phyloP scores from a whole-genome alignment of 495 filamentous ascomycete genomes.

The Penicillium macrosclerotiorum region DNA sequence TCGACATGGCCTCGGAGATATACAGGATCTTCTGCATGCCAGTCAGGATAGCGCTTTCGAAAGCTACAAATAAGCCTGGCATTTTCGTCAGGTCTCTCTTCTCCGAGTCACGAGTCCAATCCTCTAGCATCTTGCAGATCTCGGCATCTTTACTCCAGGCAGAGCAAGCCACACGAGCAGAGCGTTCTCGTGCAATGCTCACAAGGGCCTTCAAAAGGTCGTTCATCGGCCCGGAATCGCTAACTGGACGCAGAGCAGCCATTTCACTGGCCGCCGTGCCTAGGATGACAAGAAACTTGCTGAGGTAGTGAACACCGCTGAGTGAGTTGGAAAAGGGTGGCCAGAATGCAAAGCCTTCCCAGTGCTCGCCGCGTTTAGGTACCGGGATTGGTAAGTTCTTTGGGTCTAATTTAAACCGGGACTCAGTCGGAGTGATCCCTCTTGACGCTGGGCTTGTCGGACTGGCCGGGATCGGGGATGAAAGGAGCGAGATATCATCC shows the following conservation, averaged over 20 bases:
- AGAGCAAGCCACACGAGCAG: slow-evolving; percentile 71
- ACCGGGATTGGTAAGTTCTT: slow-evolving; percentile 75
- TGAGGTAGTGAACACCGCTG: slow-evolving; percentile 81
- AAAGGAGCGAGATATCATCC: slow-evolving; percentile 82
- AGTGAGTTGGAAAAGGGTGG: slow-evolving; percentile 88
- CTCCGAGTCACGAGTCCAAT: slow-evolving; percentile 81
- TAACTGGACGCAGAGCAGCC: slow-evolving; percentile 66
- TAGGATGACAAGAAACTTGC: slow-evolving; percentile 73
- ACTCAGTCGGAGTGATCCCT: slow-evolving; percentile 54
- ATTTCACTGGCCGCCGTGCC: slow-evolving; percentile 85
- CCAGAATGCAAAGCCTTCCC: slow-evolving; percentile 98
- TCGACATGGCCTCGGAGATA: slow-evolving; percentile 75
- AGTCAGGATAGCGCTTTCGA: slow-evolving; percentile 71
- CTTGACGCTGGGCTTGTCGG: slow-evolving; percentile 62
- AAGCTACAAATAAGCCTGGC: slow-evolving; percentile 76
- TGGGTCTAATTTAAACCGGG: slow-evolving; percentile 74
- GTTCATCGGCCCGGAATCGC: slow-evolving; percentile 52
- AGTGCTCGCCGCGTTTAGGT: slow-evolving; percentile 70
- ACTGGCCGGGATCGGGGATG: slow-evolving; percentile 72
- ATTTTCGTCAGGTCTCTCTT: slow-evolving; percentile 83
- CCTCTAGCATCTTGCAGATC: slow-evolving; percentile 82
- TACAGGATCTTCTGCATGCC: slow-evolving; percentile 95
- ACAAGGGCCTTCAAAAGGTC: slow-evolving; percentile 72
- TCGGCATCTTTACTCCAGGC: slow-evolving; percentile 89
- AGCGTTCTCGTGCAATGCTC: slow-evolving; percentile 76